These are phyloP conservation scores for Malassezia arunalokei DNA, from an alignment of 1,284 basidiomycete species.

Conservation along the genomic window DNA sequence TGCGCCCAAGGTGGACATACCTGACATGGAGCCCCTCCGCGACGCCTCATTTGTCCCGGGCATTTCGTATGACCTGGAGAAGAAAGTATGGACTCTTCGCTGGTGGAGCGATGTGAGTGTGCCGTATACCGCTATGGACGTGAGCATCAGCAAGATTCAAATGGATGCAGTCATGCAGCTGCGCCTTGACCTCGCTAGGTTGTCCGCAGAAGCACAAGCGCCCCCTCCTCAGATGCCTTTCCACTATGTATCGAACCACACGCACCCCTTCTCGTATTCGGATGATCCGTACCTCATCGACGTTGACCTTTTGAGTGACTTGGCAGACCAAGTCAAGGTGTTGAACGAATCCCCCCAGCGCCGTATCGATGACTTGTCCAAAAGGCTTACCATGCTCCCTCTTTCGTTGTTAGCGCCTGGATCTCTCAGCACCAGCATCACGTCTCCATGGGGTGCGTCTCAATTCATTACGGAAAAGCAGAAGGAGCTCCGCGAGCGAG, in stretches of 20 bases:
- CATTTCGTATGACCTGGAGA: slow-evolving; percentile 1
- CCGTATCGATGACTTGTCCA: slow-evolving; percentile 6
- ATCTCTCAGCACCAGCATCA: neutral
- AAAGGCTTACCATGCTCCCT: slow-evolving; percentile 4
- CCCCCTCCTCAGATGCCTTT: slow-evolving; percentile 6
- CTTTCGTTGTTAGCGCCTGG: slow-evolving; percentile 5
- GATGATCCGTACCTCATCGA: slow-evolving; percentile 11
- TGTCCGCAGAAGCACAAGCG: neutral
- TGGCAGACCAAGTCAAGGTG: slow-evolving; percentile 2
- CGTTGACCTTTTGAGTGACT: slow-evolving; percentile 3
- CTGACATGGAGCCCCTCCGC: neutral
- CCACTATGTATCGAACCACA: neutral
- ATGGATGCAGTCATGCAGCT: neutral
- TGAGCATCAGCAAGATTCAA: neutral
- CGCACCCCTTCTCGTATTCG: neutral
- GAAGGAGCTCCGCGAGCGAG: slow-evolving; percentile 3
- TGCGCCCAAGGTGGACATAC: neutral
- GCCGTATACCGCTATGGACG: neutral
- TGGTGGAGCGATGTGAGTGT: slow-evolving; percentile 6
- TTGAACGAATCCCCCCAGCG: slow-evolving; percentile 12
- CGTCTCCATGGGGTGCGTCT: slow-evolving; percentile 3
- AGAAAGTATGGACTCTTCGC: slow-evolving; percentile 3
- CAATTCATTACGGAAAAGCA: neutral
- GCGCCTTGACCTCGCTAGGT: slow-evolving; percentile 3
- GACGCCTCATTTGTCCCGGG: neutral